Evolutionary conservation across 345 rosid genomes (phyloP).

Genomic region (Eucalyptus regnans): DNA sequence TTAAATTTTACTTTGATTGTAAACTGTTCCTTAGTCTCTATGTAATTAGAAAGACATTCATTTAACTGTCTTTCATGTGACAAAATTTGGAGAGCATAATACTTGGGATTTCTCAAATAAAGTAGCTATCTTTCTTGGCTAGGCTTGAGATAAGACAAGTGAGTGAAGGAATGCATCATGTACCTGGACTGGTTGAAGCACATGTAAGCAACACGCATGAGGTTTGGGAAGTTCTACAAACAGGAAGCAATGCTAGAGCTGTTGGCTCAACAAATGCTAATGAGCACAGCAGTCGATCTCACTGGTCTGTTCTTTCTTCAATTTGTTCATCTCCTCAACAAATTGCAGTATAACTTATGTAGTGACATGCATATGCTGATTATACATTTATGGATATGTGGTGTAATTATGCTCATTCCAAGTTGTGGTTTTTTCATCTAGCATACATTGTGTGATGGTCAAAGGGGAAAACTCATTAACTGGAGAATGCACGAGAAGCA

Average conservation of each 20-base stretch:
- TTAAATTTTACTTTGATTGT: not conserved
- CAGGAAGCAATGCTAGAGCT: slow-evolving; percentile 86
- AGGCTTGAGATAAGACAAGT: slow-evolving; percentile 83
- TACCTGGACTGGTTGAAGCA: slow-evolving; percentile 89
- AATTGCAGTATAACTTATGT: not conserved
- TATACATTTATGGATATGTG: not conserved
- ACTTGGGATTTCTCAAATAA: not conserved
- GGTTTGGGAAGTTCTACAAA: slow-evolving; percentile 89
- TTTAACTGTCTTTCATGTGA: not conserved
- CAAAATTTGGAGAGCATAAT: not conserved
- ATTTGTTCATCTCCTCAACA: not conserved
- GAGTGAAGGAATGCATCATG: slow-evolving; percentile 74
- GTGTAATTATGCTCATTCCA: not conserved
- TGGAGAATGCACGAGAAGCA: slow-evolving; percentile 88
- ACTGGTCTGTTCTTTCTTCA: slow-evolving; percentile 43
- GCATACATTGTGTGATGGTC: slow-evolving; percentile 90
- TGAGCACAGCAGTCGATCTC: slow-evolving; percentile 96
- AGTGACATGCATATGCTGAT: not conserved
- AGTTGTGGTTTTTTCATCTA: slow-evolving; percentile 8
- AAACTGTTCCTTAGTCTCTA: not conserved
- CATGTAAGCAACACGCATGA: slow-evolving; percentile 62
- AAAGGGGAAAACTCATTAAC: slow-evolving; percentile 75
- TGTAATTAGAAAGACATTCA: not conserved
- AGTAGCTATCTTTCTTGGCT: not conserved
- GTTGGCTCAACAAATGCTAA: slow-evolving; percentile 88